These are phyloP conservation scores for Botrytis paeoniae DNA, from an alignment of 2,329 filamentous ascomycete genomes.

Conservation along the genomic window DNA sequence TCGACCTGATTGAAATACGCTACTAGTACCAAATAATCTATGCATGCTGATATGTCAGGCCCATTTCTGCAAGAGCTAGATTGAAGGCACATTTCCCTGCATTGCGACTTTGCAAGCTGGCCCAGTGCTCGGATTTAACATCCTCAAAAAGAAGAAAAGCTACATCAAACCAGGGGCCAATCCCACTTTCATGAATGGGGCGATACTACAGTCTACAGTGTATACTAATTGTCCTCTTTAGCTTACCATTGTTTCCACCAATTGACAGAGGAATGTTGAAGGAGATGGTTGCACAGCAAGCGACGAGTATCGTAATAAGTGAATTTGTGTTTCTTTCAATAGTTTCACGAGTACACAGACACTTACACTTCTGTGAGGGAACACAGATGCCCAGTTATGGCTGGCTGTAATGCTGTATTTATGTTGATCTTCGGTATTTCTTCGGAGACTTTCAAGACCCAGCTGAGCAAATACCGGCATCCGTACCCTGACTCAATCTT, in stretches of 20 bases:
- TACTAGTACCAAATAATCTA: neutral
- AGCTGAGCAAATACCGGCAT: neutral
- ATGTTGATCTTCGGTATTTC: neutral
- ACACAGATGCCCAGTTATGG: neutral
- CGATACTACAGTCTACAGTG: neutral
- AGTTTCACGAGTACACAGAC: neutral
- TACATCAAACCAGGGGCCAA: neutral
- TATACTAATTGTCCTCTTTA: neutral
- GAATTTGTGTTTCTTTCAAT: neutral
- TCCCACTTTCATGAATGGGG: neutral
- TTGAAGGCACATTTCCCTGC: neutral
- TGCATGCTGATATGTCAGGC: neutral
- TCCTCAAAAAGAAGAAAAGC: neutral
- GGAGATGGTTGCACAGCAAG: neutral
- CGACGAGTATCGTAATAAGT: neutral
- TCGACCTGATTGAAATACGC: neutral
- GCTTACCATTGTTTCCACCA: neutral
- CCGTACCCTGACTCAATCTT: neutral
- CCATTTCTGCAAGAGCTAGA: neutral
- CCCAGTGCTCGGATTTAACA: neutral
- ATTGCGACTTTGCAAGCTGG: neutral
- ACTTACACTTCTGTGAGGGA: neutral
- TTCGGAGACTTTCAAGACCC: neutral
- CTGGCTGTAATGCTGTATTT: neutral
- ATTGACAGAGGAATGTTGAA: neutral